These are phyloP conservation scores for Pisolithus albus DNA, from an alignment of 768 basidiomycete genomes.

Conservation along the genomic window DNA sequence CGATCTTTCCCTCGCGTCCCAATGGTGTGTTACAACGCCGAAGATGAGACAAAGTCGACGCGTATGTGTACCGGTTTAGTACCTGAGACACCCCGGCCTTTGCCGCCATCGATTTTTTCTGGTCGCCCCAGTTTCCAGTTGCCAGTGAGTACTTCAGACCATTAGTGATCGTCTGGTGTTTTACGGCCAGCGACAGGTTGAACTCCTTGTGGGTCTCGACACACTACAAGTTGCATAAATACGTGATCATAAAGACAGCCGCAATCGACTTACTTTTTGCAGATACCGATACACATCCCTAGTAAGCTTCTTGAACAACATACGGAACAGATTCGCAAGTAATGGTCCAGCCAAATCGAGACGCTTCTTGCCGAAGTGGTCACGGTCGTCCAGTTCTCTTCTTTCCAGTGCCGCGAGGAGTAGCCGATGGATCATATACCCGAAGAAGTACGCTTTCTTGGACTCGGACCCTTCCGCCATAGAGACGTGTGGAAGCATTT, in stretches of 20 bases:
- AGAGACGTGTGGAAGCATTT: slow-evolving; percentile 96
- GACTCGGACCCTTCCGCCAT: slow-evolving; percentile 94
- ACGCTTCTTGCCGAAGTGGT: slow-evolving; percentile 98
- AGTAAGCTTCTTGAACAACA: slow-evolving; percentile 94
- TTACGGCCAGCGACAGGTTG: slow-evolving; percentile 84
- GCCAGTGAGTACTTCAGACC: slow-evolving; percentile 97
- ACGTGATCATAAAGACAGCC: neutral
- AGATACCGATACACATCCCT: slow-evolving; percentile 96
- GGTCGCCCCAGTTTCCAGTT: slow-evolving; percentile 99
- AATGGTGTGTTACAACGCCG: slow-evolving; percentile 98
- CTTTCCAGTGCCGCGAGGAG: slow-evolving; percentile 90
- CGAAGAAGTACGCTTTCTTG: slow-evolving; percentile 99
- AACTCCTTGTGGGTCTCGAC: slow-evolving; percentile 96
- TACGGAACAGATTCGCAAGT: slow-evolving; percentile 94
- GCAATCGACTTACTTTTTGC: slow-evolving; percentile 66
- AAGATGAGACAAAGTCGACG: slow-evolving; percentile 94
- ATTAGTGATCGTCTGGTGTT: slow-evolving; percentile 95
- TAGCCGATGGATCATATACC: slow-evolving; percentile 98
- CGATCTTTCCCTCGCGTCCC: slow-evolving; percentile 97
- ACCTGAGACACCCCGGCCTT: slow-evolving; percentile 99
- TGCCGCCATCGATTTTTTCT: slow-evolving; percentile 96
- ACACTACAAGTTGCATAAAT: slow-evolving; percentile 48
- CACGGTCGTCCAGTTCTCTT: slow-evolving; percentile 95
- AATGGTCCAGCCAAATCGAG: slow-evolving; percentile 94
- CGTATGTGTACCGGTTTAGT: slow-evolving; percentile 96